Base-by-base conservation (phyloP, 176 grass and related monocot species). In the Aegilops longissima region DNA sequence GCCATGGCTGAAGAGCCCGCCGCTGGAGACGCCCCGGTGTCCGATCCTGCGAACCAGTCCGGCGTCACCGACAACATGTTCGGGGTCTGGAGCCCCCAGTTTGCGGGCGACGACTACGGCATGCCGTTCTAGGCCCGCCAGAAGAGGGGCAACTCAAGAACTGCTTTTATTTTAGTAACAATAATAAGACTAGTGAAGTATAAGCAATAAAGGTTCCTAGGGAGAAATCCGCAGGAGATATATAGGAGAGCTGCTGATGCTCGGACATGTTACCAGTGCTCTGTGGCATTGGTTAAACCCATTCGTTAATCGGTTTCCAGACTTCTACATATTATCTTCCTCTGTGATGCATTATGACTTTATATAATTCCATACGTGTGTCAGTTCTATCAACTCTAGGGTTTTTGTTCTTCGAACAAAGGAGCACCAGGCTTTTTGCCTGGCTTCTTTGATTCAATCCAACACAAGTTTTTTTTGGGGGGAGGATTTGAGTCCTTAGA, bases 51-150 rank as follows among this genome's bases (percentile, higher is more conserved):
- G 12, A 23, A 59, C 49, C 40, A 66, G 59, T 66, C 31, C 76
- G 18, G 23, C 35, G 11, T 61, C 25, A 7, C 54, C 1, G 80
- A 23, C 10, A 34, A 67, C 14, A 13, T 0, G 52, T 45, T 9
- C 11, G 70, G 33, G 80, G 7, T 12, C 40, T 88, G 36, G 71
- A 47, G 18, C 67, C 86, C 80, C 69, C 20, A 18, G 12, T 20
- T 34, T 51, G 34, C 13, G 13, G 85, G 24, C 42, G 80, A 83
- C 17, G 79, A 78, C 63, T 70, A 62, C 23, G 63, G 11, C 82
- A 84, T 73, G 87, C 38, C 35, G 21, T 17, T 71, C 14, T 83
- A 54, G 77, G 13, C 16, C 45, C 34, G 61, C 38, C 68, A 33
- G 58, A 13, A 44, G 72, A 18, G 42, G 47, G 72, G 44, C 27